Evolutionary conservation across 805 yeast species (phyloP), one percentile per base, ranked within the genome.

Genomic region (Komagataella kurtzmanii): DNA sequence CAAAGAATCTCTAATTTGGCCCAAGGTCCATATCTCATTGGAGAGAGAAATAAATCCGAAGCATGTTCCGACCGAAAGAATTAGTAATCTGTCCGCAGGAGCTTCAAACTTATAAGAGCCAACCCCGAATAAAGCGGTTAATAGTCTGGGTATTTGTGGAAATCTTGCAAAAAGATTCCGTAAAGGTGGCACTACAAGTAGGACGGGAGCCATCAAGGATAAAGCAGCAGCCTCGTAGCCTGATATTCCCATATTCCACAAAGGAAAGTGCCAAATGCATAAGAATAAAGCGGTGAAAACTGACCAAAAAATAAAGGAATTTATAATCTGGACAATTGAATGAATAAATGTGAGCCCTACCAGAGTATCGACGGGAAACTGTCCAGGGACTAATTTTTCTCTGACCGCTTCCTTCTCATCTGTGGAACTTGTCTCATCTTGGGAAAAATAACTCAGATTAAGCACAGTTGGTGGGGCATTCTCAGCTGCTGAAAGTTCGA

Each of bases 201-300:
- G 45, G 12, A 82, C 54, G 1, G 96, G 88, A 3, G 85, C 74
- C 8, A 80, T 51, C 44, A 81, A 69, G 19, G 80, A 68, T 6
- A 79, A 61, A 48, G 88, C 72, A 2, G 81, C 75, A 0, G 85
- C 85, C 67, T 93, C 99, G 64, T 86, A 90, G 3, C 99, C 99
- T 1, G 96, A 85, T 47, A 93, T 84, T 6, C 97, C 98, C 97
- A 93, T 89, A 63, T 85, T 79, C 99, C 99, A 93, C 55, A 93
- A 72, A 8, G 99, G 99, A 74, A 93, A 93, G 70, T 87, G 88
- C 99, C 99, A 93, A 50, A 93, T 81, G 61, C 93, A 81, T 52
- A 93, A 76, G 47, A 88, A 84, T 54, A 93, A 71, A 0, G 96
- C 79, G 3, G 98, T 85, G 46, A 80, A 56, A 19, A 82, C 81